Evolutionary conservation across 768 basidiomycete genomes (phyloP).

Genomic region (Panaeolus papilionaceus): DNA sequence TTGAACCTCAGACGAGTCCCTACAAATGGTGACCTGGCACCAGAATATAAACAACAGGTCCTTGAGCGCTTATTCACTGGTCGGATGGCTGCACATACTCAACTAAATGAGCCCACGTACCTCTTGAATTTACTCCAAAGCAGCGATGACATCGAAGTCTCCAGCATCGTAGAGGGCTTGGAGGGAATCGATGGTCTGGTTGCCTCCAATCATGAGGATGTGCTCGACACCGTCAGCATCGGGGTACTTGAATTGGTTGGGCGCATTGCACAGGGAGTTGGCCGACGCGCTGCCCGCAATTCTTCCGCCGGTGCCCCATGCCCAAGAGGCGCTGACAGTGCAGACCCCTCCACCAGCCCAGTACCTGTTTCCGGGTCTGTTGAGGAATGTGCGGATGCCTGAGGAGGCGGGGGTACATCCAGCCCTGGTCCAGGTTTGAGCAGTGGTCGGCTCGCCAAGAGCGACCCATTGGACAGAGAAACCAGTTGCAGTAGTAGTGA

Average conservation of each 20-base stretch:
- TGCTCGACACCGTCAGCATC: neutral
- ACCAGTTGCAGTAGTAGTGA: neutral
- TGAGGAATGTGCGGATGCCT: neutral
- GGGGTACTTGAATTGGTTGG: neutral
- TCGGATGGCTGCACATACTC: no score
- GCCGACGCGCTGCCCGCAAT: neutral
- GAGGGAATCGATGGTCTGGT: neutral
- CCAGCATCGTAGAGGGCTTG: constrained; percentile 4
- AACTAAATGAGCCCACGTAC: no score
- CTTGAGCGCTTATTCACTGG: no score
- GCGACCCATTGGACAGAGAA: neutral
- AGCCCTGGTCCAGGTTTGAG: neutral
- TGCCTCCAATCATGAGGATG: neutral
- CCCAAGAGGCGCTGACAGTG: neutral
- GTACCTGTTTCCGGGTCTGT: neutral
- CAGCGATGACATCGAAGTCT: neutral
- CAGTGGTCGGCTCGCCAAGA: neutral
- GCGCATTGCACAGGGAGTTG: neutral
- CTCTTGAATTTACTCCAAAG: neutral
- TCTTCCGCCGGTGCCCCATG: neutral
- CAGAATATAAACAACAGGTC: no score
- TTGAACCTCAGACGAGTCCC: no score
- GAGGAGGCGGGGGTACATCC: neutral
- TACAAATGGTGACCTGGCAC: no score
- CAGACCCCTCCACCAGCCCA: neutral